Evolutionary conservation across 768 basidiomycete species (phyloP).

Genomic region (Scleroderma citrinum): DNA sequence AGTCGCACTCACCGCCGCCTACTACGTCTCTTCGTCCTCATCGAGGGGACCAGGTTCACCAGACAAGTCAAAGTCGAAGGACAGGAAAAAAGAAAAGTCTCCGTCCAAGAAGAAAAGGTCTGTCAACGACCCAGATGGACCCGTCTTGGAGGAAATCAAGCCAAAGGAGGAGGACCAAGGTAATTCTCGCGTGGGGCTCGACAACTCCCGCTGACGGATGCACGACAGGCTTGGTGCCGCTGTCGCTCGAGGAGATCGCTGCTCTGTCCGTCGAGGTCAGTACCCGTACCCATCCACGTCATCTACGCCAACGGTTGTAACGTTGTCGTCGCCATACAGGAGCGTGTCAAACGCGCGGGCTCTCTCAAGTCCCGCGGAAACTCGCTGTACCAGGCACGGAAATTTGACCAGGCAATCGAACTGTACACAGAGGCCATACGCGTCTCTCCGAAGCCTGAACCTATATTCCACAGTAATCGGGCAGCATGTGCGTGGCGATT

Average conservation of each 20-base stretch:
- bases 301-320: background rate
- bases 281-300: background rate
- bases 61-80: constrained; percentile 46
- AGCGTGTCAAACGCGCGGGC: constrained; percentile 57
- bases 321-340: constrained; percentile 35
- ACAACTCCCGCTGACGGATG: constrained; percentile 7
- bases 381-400: constrained; percentile 55
- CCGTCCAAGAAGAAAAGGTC: constrained; percentile 55
- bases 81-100: constrained; percentile 36
- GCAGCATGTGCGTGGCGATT: constrained; percentile 72
- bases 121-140: constrained; percentile 56
- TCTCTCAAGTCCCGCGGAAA: constrained; percentile 70
- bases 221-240: constrained; percentile 34
- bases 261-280: constrained; percentile 54
- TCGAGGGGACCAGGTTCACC: constrained; percentile 5
- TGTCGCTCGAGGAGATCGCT: constrained; percentile 51
- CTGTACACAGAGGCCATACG: constrained; percentile 73
- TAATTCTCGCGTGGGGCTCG: constrained; percentile 7
- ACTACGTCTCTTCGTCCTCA: constrained; percentile 55
- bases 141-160: constrained; percentile 72
- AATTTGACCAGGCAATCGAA: constrained; percentile 53
- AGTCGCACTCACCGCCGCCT: constrained; percentile 66
- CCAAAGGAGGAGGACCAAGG: constrained; percentile 36
- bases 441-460: constrained; percentile 71
- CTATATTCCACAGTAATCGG: constrained; percentile 95